phyloP scores from a whole-genome alignment of 208 protist species.

The Acanthamoeba lenticulata region DNA sequence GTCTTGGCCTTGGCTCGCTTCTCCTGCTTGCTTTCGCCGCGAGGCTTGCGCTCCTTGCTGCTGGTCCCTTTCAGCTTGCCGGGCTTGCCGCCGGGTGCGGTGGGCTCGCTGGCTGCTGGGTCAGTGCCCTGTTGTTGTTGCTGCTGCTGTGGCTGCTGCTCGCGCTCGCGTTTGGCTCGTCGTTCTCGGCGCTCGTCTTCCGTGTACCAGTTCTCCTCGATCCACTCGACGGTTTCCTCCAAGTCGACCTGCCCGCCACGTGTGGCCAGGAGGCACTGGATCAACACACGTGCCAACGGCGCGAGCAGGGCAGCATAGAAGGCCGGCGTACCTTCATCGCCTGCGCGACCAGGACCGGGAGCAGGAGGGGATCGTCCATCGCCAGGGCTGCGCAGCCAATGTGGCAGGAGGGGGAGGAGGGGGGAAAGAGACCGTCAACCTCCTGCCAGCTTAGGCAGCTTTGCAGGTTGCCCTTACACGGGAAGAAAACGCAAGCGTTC shows the following conservation, averaged over 20 bases:
- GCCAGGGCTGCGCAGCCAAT: neutral
- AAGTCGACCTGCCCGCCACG: neutral
- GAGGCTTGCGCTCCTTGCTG: neutral
- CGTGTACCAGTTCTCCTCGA: conserved; percentile 60
- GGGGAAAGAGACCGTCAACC: neutral
- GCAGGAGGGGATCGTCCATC: conserved; percentile 34
- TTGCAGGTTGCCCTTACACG: neutral
- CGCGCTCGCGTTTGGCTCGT: neutral
- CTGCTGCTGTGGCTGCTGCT: neutral
- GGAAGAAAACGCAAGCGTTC: too few species aligned
- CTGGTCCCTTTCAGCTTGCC: neutral
- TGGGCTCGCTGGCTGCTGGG: neutral
- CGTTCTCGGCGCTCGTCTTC: conserved; percentile 2
- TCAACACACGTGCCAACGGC: too few species aligned
- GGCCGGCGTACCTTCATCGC: conserved; percentile 2
- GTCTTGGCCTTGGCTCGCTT: neutral
- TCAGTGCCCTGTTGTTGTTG: neutral
- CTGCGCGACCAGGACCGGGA: neutral
- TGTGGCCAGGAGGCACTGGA: too few species aligned
- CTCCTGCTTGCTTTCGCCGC: neutral
- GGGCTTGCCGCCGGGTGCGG: neutral
- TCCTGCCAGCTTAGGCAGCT: neutral
- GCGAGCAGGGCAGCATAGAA: too few species aligned
- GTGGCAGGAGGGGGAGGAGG: neutral
- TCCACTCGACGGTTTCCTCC: conserved; percentile 24